These are phyloP conservation scores for Dioscorea alata DNA, from an alignment of 106 monocot genomes.

Conservation along the genomic window DNA sequence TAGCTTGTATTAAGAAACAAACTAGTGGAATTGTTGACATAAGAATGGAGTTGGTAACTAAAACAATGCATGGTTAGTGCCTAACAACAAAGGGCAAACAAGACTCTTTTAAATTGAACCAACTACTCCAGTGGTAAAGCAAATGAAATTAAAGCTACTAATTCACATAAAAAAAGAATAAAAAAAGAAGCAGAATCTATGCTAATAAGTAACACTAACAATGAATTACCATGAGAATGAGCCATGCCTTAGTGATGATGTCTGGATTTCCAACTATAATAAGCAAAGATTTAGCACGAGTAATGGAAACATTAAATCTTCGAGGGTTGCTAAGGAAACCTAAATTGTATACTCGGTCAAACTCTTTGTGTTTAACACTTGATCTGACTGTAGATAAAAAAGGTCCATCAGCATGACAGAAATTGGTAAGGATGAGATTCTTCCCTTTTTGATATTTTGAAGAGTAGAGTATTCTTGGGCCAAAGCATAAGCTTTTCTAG, in stretches of 20 bases:
- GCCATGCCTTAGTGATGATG: slow-evolving; percentile 65
- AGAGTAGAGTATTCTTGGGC: no score
- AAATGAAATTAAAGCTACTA: background rate
- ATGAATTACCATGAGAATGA: background rate
- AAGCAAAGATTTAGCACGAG: slow-evolving; percentile 84
- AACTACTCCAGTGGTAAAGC: background rate
- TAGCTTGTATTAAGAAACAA: no score
- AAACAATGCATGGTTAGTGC: no score
- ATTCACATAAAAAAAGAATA: background rate
- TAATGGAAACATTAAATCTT: slow-evolving; percentile 90
- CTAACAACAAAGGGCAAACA: no score
- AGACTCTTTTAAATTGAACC: background rate
- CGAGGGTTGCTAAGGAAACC: slow-evolving; percentile 83
- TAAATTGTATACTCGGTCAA: slow-evolving; percentile 66
- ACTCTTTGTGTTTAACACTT: slow-evolving; percentile 80
- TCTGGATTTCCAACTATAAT: slow-evolving; percentile 94
- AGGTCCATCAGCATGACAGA: no score
- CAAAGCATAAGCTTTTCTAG: no score
- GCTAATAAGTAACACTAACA: background rate
- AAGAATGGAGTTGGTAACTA: no score
- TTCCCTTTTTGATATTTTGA: no score
- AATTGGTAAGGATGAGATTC: slow-evolving; percentile 19
- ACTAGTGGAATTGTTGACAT: no score
- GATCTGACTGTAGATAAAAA: slow-evolving; percentile 83
- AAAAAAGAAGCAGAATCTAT: background rate